phyloP scores from a whole-genome alignment of 1,284 basidiomycete species.

The Singerocomus inundabilis region DNA sequence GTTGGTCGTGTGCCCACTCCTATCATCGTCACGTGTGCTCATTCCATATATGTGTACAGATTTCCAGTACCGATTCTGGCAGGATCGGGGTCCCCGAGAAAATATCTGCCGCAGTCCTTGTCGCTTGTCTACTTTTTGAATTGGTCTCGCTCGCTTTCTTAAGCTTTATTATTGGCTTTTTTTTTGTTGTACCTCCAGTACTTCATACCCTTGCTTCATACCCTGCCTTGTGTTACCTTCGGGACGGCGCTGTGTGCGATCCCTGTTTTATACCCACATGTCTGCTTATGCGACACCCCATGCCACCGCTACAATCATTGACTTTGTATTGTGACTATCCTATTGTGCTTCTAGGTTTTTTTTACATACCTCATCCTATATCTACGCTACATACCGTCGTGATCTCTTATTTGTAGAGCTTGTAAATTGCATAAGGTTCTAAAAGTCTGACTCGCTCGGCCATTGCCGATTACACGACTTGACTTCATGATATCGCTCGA shows the following conservation, averaged over 20 bases:
- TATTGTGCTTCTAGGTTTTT: constrained; percentile 31
- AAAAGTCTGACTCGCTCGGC: too few relatives aligned
- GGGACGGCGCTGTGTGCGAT: background rate
- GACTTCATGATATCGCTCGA: constrained; percentile 25
- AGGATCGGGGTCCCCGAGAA: constrained; percentile 43
- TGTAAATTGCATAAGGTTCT: background rate
- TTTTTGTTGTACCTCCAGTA: constrained; percentile 32
- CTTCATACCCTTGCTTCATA: constrained; percentile 23
- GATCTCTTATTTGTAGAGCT: constrained; percentile 1
- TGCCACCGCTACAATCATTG: constrained; percentile 16
- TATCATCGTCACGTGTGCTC: constrained; percentile 8
- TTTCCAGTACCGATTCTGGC: constrained; percentile 61
- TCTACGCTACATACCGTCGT: constrained; percentile 27
- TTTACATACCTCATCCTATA: constrained; percentile 12
- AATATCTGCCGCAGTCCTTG: constrained; percentile 33
- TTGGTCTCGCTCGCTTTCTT: constrained; percentile 2
- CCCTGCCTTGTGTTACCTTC: constrained; percentile 10
- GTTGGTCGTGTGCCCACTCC: constrained; percentile 29
- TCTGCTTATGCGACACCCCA: constrained; percentile 18
- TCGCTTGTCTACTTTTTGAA: constrained; percentile 56
- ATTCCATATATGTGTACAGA: constrained; percentile 30
- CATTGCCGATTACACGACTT: too few relatives aligned
- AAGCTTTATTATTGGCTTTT: constrained; percentile 17
- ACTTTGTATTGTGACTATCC: constrained; percentile 24
- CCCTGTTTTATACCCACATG: constrained; percentile 26